Evolutionary conservation across 306 rosid genomes (phyloP).

Genomic region (Prunus padus): DNA sequence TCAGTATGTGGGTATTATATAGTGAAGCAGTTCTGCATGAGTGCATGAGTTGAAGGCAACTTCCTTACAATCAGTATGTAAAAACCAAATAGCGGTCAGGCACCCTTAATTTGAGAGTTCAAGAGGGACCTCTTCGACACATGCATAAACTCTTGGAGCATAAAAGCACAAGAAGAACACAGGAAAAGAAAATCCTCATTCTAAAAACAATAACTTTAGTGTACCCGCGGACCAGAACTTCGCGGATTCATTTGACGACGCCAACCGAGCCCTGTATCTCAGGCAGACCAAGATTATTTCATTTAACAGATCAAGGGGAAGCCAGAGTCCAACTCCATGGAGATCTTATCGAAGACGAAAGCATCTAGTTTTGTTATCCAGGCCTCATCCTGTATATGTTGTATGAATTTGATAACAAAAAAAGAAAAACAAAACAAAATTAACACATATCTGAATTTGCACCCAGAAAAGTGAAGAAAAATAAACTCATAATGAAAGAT

Average conservation of each 20-base stretch:
- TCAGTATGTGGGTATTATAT: too few species aligned
- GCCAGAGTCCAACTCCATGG: not conserved
- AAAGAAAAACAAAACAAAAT: not conserved
- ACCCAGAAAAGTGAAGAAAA: not conserved
- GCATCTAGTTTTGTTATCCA: slow-evolving; percentile 23
- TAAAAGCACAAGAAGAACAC: not conserved
- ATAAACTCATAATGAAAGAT: not conserved
- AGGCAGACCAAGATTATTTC: not conserved
- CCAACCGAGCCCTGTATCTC: not conserved
- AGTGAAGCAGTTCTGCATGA: not conserved
- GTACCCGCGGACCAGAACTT: not conserved
- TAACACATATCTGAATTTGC: not conserved
- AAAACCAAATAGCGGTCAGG: not conserved
- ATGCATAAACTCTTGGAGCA: not conserved
- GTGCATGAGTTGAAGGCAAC: not conserved
- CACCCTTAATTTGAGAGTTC: not conserved
- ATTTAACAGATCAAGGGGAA: not conserved
- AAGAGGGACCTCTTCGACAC: not conserved
- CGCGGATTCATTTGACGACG: not conserved
- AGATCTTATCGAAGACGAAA: slow-evolving; percentile 9
- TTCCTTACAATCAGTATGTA: not conserved
- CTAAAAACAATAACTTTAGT: not conserved
- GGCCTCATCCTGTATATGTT: slow-evolving; percentile 31
- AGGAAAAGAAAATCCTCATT: not conserved
- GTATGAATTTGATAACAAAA: slow-evolving; percentile 4